These are phyloP conservation scores for Massarina eburnea DNA, from an alignment of 2,329 filamentous ascomycete species.

Conservation along the genomic window DNA sequence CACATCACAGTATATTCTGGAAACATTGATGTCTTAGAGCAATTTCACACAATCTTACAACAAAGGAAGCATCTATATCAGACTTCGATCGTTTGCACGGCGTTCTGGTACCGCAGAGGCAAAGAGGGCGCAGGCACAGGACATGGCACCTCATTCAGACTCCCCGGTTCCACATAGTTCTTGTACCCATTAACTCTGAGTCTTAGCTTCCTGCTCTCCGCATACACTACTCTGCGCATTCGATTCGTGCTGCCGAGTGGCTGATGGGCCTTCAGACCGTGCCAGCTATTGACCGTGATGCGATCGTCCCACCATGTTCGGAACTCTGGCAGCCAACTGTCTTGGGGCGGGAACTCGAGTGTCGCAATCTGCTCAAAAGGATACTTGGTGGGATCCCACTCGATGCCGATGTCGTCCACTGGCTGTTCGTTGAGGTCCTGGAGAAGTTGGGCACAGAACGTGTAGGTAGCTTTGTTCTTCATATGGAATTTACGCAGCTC, in stretches of 20 bases:
- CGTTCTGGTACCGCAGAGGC: conserved; percentile 17
- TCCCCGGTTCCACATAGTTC: conserved; percentile 43
- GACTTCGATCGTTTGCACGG: conserved; percentile 17
- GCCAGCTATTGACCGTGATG: conserved; percentile 45
- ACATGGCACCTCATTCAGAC: conserved; percentile 42
- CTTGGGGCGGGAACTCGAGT: conserved; percentile 45
- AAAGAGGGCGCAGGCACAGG: conserved; percentile 19
- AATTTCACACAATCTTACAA: no score
- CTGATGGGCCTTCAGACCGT: conserved; percentile 43
- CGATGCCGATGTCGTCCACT: conserved; percentile 36
- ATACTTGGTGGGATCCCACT: conserved; percentile 52
- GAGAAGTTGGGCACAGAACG: conserved; percentile 50
- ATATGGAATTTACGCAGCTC: conserved; percentile 18
- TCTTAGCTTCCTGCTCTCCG: conserved; percentile 44
- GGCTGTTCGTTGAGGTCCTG: conserved; percentile 52
- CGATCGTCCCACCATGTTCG: conserved; percentile 45
- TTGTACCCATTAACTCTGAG: conserved; percentile 44
- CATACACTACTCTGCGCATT: conserved; percentile 46
- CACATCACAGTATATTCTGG: neutral
- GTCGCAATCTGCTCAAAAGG: conserved; percentile 52
- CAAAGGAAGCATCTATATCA: neutral
- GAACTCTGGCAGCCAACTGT: conserved; percentile 45
- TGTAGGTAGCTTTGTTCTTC: conserved; percentile 23
- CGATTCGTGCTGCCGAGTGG: conserved; percentile 45
- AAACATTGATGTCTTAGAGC: no score